Percentiles rank a stretch among this genome's conserved stretches.
phyloP scores from a whole-genome alignment of 495 filamentous ascomycete species.

The Bombardia bombarda region DNA sequence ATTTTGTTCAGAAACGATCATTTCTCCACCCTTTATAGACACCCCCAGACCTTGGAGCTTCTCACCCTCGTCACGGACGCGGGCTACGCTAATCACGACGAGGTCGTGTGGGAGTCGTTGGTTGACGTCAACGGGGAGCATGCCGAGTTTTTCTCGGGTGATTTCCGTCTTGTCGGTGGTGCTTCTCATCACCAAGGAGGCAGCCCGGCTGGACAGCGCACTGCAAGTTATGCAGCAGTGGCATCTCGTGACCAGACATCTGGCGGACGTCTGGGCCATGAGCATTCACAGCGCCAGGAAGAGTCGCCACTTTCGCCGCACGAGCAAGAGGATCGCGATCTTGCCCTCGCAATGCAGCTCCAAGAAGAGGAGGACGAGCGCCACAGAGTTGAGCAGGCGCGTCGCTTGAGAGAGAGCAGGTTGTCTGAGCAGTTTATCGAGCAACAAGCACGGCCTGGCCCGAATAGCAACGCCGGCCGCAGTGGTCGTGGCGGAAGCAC shows the following conservation, averaged over 20 bases:
- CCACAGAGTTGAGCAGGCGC: constrained; percentile 42
- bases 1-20: constrained; percentile 97
- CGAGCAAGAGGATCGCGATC: constrained; percentile 70
- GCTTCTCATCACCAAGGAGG: constrained; percentile 20
- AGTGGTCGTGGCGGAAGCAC: constrained; percentile 7
- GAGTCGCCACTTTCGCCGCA: constrained; percentile 29
- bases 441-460: constrained; percentile 33
- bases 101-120: constrained; percentile 93
- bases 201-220: constrained; percentile 4
- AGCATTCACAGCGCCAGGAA: constrained; percentile 6
- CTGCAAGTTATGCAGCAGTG: constrained; percentile 1
- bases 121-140: constrained; percentile 80
- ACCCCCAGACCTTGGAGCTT: constrained; percentile 62
- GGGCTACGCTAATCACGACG: constrained; percentile 78
- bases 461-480: neutral
- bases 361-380: constrained; percentile 78
- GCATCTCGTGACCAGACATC: neutral
- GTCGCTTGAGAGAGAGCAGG: constrained; percentile 38
- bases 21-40: constrained; percentile 83
- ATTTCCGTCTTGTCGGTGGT: constrained; percentile 76
- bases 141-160: constrained; percentile 79
- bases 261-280: no score
- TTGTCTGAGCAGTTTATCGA: constrained; percentile 51
- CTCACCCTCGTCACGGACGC: constrained; percentile 84
- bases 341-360: constrained; percentile 70